Base-by-base conservation (phyloP, 2,329 filamentous ascomycete species). In the Daldinia sp. region DNA sequence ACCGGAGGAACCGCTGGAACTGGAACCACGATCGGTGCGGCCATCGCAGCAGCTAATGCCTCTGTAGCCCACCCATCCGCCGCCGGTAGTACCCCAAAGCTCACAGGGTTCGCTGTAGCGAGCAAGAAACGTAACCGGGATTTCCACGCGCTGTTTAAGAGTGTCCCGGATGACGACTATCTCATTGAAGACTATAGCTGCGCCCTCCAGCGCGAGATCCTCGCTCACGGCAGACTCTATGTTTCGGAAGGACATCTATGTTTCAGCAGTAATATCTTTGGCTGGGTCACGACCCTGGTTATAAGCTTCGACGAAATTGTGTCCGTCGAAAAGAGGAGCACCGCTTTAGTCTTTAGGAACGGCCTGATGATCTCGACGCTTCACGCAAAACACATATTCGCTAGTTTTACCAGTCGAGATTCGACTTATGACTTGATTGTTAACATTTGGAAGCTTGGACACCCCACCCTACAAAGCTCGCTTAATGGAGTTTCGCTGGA, bases 301-400 rank as follows among this genome's bases (percentile, higher is more conserved):
- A 97, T 99, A 83, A 97, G 94, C 79, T 99, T 99, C 78, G 96
- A 99, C 77, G 96, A 99, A 80, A 93, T 99, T 65, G 93, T 98
- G 20, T 94, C 95, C 0, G 92, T 99, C 6, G 96, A 99, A 81
- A 98, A 98, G 83, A 92, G 97, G 79, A 98, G 90, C 78, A 99
- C 96, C 0, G 96, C 96, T 0, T 86, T 99, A 67, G 86, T 99
- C 1, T 98, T 99, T 81, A 97, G 97, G 67, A 99, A 99, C 77
- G 97, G 95, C 3, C 92, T 99, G 62, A 96, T 97, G 82, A 97
- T 99, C 48, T 94, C 97, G 56, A 99, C 96, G 0, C 83, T 98
- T 12, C 96, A 99, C 78, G 94, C 96, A 48, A 94, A 96, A 72
- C 96, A 99, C 76, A 90, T 97, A 0, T 99, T 99, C 81, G 94